Conservation (phyloP, 2,329 filamentous ascomycete genomes). For the Macroventuria anomochaeta region DNA sequence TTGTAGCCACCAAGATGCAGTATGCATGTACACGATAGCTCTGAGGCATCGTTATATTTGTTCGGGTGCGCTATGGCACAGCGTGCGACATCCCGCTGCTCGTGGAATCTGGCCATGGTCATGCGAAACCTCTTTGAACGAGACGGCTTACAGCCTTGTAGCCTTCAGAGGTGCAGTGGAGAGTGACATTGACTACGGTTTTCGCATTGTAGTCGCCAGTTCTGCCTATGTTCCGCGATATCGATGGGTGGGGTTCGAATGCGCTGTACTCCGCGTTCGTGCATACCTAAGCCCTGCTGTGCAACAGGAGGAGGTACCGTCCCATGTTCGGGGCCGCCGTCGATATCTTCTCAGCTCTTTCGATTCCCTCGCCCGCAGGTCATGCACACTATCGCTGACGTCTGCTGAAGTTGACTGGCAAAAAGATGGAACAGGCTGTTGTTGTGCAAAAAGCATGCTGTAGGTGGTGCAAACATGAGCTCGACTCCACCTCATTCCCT, state of each 20-base stretch:
- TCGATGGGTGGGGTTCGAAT: background rate
- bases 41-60: background rate
- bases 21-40: background rate
- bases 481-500: no score
- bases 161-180: no score
- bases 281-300: background rate
- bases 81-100: background rate
- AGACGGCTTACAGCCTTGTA: background rate
- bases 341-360: background rate
- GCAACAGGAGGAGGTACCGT: background rate
- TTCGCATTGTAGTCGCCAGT: background rate
- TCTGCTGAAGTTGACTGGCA: background rate
- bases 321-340: no score
- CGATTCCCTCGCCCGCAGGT: no score
- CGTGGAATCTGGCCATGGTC: background rate
- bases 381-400: no score
- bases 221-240: background rate
- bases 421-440: background rate
- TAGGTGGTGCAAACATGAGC: no score
- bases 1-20: background rate
- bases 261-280: background rate
- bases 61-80: background rate
- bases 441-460: no score
- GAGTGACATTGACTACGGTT: background rate
- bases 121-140: background rate